Evolutionary conservation across 306 rosid species (phyloP).

Genomic region (Trifolium fragiferum): DNA sequence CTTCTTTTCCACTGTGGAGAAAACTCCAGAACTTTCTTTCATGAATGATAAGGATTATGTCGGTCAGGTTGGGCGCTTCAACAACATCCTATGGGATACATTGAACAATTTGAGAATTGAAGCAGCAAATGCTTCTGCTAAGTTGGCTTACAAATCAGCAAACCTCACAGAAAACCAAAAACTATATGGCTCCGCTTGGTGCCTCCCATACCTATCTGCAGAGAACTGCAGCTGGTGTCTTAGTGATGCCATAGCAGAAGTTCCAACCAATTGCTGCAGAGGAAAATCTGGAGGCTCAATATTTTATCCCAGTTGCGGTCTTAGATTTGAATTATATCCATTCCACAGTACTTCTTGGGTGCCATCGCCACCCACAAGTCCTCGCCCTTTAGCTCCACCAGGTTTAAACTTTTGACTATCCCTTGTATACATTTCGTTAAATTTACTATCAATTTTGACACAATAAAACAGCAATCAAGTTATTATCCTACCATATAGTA

Average conservation of each 20-base stretch:
- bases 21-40: background rate
- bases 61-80: conserved; percentile 1
- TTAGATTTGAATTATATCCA: conserved; percentile 22
- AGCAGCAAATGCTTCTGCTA: background rate
- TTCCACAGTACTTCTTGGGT: conserved; percentile 1
- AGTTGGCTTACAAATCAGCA: background rate
- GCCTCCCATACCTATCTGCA: conserved; percentile 17
- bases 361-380: background rate
- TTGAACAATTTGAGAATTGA: conserved; percentile 11
- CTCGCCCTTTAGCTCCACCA: conserved; percentile 32
- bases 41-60: background rate
- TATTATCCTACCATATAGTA: background rate
- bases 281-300: conserved; percentile 22
- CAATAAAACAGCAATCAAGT: background rate
- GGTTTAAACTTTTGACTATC: conserved; percentile 30
- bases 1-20: conserved; percentile 12
- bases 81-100: conserved; percentile 9
- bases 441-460: background rate
- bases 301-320: conserved; percentile 14
- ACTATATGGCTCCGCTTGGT: conserved; percentile 2
- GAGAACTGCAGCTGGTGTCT: conserved; percentile 15
- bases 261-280: conserved; percentile 13
- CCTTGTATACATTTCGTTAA: conserved; percentile 2
- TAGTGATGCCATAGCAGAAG: conserved; percentile 18
- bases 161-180: conserved; percentile 6